These are phyloP conservation scores for Poteriospumella lacustris DNA, from an alignment of 108 stramenopile species.

Conservation along the genomic window DNA sequence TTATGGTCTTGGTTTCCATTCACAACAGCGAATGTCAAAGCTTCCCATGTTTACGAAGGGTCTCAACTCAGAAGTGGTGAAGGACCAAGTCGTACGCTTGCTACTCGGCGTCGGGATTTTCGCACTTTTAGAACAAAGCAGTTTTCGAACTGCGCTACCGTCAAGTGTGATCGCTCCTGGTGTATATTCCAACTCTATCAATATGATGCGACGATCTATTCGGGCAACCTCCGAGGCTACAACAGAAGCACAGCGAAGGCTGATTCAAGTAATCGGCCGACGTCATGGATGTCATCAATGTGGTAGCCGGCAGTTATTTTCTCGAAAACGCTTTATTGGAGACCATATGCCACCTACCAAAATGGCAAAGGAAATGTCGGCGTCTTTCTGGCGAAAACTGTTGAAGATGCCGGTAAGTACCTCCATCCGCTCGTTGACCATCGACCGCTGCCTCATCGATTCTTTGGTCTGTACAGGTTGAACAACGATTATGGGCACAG, in stretches of 20 bases:
- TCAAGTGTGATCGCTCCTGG: neutral
- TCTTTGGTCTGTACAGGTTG: neutral
- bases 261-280: conserved; percentile 4
- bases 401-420: conserved; percentile 14
- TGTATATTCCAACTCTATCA: neutral
- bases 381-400: conserved; percentile 5
- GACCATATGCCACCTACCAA: conserved; percentile 29
- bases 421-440: neutral
- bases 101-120: neutral
- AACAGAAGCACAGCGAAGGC: neutral
- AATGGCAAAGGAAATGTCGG: conserved; percentile 5
- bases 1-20: too few relatives aligned
- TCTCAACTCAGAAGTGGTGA: too few relatives aligned
- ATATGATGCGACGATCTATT: neutral
- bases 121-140: neutral
- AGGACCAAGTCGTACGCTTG: too few relatives aligned
- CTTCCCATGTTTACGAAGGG: too few relatives aligned
- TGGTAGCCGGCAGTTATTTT: neutral
- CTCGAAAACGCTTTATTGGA: neutral
- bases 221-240: neutral
- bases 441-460: neutral
- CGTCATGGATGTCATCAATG: conserved; percentile 24
- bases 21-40: too few relatives aligned
- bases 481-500: conserved; percentile 21
- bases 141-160: neutral